Evolutionary conservation across 495 filamentous ascomycete genomes (phyloP).

Genomic region (Extremus antarcticus): DNA sequence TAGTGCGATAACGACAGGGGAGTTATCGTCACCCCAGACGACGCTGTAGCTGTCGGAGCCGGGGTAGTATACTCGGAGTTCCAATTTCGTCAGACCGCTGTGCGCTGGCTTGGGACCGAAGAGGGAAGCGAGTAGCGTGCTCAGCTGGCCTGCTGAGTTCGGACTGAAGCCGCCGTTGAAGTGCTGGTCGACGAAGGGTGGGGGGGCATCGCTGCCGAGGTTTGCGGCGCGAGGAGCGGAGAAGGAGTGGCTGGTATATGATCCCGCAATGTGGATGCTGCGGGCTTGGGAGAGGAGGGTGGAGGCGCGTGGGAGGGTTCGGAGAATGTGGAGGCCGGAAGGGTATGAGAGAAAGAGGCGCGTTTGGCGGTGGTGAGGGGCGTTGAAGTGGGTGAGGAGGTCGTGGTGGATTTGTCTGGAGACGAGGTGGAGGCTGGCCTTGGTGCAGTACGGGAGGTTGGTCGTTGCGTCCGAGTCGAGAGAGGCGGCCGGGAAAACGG

Average conservation of each 20-base stretch:
- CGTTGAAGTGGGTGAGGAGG: conserved; percentile 8
- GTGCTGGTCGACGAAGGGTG: conserved; percentile 5
- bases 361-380: background rate
- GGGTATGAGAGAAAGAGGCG: conserved; percentile 25
- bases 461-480: background rate
- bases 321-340: conserved; percentile 21
- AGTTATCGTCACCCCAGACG: conserved; percentile 23
- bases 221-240: conserved; percentile 7
- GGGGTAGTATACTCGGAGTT: conserved; percentile 23
- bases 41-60: conserved; percentile 18
- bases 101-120: conserved; percentile 15
- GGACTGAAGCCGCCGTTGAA: conserved; percentile 4
- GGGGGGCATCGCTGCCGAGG: background rate
- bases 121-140: conserved; percentile 9
- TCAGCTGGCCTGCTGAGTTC: conserved; percentile 13
- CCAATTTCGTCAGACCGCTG: conserved; percentile 12
- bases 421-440: conserved; percentile 8
- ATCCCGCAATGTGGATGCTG: conserved; percentile 25
- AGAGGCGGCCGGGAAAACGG: background rate
- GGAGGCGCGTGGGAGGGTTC: conserved; percentile 16
- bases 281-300: conserved; percentile 21
- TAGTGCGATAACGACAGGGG: conserved; percentile 20
- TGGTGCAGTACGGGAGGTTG: background rate
- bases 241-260: conserved; percentile 8
- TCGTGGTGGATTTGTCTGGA: conserved; percentile 13